Base-by-base conservation (phyloP, 768 basidiomycete genomes). In the Xerocomellus chrysenteron region DNA sequence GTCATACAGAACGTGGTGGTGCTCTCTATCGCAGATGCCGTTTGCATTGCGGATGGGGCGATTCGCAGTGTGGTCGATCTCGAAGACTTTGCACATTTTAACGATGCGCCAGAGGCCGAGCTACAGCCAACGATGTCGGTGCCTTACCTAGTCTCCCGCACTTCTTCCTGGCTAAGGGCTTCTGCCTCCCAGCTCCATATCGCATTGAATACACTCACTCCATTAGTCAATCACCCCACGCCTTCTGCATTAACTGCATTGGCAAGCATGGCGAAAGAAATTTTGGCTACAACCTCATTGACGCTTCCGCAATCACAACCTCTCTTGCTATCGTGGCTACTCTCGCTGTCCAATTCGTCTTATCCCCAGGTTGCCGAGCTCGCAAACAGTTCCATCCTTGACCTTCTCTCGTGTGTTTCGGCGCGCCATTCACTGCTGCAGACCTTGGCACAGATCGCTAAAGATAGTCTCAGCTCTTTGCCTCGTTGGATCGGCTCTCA, bases 141-240 rank as follows among this genome's bases (percentile, higher is more conserved):
- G n/a, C 75, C 76, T 11, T 83, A 76, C 62, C 65, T 76, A 19
- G 83, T 84, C n/a, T 62, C 71, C 4, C 82, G 93, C 5, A 88
- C 90, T 0, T 68, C 82, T 13, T 77, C 86, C 0, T 98, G 95
- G 91, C 79, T 97, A 43, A 80, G 79, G 21, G 93, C 83, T 36
- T 94, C 92, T 1, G 78, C 90, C 2, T 81, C 91, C 6, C 94
- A 97, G 65, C 74, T 98, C 12, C 83, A 89, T 45, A 87, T 92
- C 24, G 92, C 94, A 9, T 68, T 98, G 50, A 90, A 92, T 61
- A 76, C 87, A 0, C 75, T 98, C 19, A 81, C 87, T 1, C 80
- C 87, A 1, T 77, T 93, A 13, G 72, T 88, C 13, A 79, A 82
- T 3, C 93, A 96, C 65, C 84, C 87, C 13, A 90, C 82, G 1